Conservation (phyloP, 371 early-diverging fungal genomes). For the Lichtheimia ornata region DNA sequence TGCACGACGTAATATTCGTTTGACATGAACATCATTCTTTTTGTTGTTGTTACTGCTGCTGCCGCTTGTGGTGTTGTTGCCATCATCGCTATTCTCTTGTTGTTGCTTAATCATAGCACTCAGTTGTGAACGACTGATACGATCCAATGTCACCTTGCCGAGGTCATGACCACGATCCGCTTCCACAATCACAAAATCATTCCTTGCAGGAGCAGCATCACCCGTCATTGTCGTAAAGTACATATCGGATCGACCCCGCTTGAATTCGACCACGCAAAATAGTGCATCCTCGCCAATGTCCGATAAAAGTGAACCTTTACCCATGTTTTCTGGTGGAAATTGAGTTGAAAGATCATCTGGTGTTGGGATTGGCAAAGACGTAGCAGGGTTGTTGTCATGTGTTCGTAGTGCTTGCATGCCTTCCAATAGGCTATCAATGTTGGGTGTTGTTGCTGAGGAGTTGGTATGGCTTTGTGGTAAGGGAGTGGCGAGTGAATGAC, state of each 20-base stretch:
- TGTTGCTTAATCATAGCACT: constrained; percentile 87
- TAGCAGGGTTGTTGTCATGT: constrained; percentile 1
- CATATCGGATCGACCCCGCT: constrained; percentile 84
- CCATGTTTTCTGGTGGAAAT: constrained; percentile 38
- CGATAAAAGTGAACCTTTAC: constrained; percentile 56
- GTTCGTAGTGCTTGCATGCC: constrained; percentile 2
- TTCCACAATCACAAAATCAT: constrained; percentile 91
- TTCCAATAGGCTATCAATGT: constrained; percentile 5
- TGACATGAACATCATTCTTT: constrained; percentile 30
- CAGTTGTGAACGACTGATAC: constrained; percentile 90
- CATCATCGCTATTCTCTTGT: constrained; percentile 12
- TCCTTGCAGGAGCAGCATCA: constrained; percentile 17
- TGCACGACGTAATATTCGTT: constrained; percentile 82
- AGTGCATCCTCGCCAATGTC: constrained; percentile 55
- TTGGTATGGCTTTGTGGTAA: constrained; percentile 8
- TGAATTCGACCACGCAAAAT: constrained; percentile 86
- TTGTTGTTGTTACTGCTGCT: constrained; percentile 80
- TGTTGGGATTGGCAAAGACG: constrained; percentile 1
- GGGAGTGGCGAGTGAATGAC: constrained; percentile 41
- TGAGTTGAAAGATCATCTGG: constrained; percentile 12
- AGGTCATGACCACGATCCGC: constrained; percentile 96
- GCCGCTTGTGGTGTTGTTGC: constrained; percentile 3
- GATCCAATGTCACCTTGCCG: constrained; percentile 90
- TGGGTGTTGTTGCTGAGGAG: neutral
- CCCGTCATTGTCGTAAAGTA: constrained; percentile 63